Base-by-base conservation (phyloP, 345 rosid species). In the Jatropha curcas region DNA sequence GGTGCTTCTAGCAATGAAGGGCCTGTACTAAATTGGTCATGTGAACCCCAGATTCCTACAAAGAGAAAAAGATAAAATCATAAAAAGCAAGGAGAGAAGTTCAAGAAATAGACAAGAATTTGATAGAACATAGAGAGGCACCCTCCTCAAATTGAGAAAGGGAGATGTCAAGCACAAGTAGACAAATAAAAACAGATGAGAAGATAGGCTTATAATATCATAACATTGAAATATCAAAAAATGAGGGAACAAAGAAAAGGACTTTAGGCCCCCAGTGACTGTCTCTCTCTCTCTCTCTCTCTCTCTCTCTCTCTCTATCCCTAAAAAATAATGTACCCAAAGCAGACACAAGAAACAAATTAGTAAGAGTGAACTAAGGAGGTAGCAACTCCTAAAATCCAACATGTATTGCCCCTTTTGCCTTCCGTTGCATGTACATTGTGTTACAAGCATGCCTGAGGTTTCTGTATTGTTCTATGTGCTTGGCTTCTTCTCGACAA, bases 91-190 rank as follows among this genome's bases (percentile, higher is more conserved):
- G 67, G 11, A 37, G 43, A 50, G 46, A n/a, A n/a, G 27, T 46
- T 51, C 13, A 63, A 73, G 41, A 60, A 28, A 28, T 45, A 34
- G 82, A 76, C 70, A 74, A 68, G 22, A 74, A 51, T 22, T 65
- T 76, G 76, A 74, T 69, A 46, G 73, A 73, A 79, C 73, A 52
- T 7, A 43, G 71, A 64, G 69, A 67, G 68, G 78, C 67, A 28
- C 11, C 2, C 5, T 56, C 55, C 68, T 41, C 72, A 24, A 80
- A 50, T 10, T 70, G 82, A 76, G 82, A 80, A 19, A 17, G 79
- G 71, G 79, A 85, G 65, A 72, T 72, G 83, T 83, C 88, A 79
- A 78, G 74, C 71, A 81, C 63, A 74, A 74, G 43, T 25, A 31
- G 85, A 85, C 88, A 83, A 82, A 77, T 17, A 20, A 28, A 63